Percentiles rank a stretch among this genome's conserved stretches.
phyloP scores from a whole-genome alignment of 2,329 filamentous ascomycete genomes.

The Venturia oleaginea region DNA sequence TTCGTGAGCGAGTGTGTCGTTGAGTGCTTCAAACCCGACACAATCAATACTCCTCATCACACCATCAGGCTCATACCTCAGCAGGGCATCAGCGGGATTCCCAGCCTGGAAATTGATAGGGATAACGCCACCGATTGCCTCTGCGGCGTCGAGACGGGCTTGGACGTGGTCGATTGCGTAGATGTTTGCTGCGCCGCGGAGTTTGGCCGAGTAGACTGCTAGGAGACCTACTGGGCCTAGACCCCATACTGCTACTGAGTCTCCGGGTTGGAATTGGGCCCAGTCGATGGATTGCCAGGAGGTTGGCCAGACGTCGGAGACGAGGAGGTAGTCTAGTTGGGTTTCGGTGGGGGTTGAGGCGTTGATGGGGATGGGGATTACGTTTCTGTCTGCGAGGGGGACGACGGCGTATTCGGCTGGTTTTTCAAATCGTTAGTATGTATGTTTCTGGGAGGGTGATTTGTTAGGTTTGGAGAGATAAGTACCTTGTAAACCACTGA shows the following conservation, averaged over 20 bases:
- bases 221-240: conserved; percentile 18
- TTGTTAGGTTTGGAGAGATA: background rate
- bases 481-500: background rate
- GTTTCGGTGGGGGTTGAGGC: background rate
- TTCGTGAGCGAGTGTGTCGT: background rate
- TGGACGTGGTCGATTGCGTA: conserved; percentile 18
- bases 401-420: background rate
- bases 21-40: background rate
- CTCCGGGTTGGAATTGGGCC: conserved; percentile 31
- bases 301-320: conserved; percentile 32
- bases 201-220: conserved; percentile 16
- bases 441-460: too few species aligned
- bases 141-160: conserved; percentile 16
- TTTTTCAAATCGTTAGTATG: background rate
- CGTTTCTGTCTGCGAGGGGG: background rate
- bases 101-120: background rate
- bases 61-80: background rate
- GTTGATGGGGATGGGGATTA: background rate
- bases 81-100: background rate
- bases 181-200: conserved; percentile 17
- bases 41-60: background rate
- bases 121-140: conserved; percentile 15
- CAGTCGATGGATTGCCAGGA: conserved; percentile 30
- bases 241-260: conserved; percentile 18
- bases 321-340: conserved; percentile 20